Evolutionary conservation across 225 moss, liverwort and hornwort species (phyloP).

Genomic region (Physcomitrium patens): DNA sequence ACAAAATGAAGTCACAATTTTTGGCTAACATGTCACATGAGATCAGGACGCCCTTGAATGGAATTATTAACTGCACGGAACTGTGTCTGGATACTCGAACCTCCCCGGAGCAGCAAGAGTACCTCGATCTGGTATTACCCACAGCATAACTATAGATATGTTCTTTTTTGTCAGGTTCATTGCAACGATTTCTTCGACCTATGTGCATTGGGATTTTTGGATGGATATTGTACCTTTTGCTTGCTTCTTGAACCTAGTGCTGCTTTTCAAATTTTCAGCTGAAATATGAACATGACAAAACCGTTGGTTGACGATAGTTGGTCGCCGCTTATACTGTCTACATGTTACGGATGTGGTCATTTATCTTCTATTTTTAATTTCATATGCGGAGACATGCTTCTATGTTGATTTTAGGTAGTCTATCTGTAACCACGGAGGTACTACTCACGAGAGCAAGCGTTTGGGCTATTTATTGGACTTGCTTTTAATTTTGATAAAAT

Average conservation of each 20-base stretch:
- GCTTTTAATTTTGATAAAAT: neutral
- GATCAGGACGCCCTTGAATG: conserved; percentile 70
- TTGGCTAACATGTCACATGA: conserved; percentile 73
- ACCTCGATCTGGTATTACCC: conserved; percentile 60
- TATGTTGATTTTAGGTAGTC: neutral
- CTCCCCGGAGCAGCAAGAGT: conserved; percentile 73
- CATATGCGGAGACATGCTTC: neutral
- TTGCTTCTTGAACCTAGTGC: no score
- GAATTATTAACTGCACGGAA: conserved; percentile 73
- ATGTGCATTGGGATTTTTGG: neutral
- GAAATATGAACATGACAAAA: neutral
- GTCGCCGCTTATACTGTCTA: neutral
- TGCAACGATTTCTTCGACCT: neutral
- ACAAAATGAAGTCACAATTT: conserved; percentile 69
- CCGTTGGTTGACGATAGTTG: neutral
- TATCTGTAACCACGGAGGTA: neutral
- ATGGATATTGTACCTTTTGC: no score
- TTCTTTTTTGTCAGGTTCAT: conserved; percentile 7
- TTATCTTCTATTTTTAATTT: neutral
- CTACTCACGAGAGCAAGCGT: neutral
- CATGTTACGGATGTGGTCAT: neutral
- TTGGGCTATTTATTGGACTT: neutral
- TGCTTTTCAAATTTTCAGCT: neutral
- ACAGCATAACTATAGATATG: conserved; percentile 1
- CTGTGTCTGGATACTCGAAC: conserved; percentile 66